Evolutionary conservation across 208 protist genomes (phyloP), one percentile per base, ranked within the genome.

Genomic region (Phytomonas francai): DNA sequence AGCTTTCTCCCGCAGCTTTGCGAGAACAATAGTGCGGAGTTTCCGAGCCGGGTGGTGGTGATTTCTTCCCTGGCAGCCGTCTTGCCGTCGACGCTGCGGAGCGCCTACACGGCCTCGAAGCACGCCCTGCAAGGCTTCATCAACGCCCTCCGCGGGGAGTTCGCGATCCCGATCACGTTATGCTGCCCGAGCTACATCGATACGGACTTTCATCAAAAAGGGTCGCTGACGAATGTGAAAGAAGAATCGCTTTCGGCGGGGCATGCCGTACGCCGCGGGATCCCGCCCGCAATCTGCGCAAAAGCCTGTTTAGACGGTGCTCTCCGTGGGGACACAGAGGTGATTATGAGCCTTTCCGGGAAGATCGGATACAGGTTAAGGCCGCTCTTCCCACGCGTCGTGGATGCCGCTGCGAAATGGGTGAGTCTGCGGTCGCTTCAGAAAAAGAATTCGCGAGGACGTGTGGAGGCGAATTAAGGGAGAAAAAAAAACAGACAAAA

Each of bases 51-150:
- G 30, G 60, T 95, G 45, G 71, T 95, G 28, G 83, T 90, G 16
- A 78, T 95, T 56, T 91, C 84, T 5, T 95, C 89, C 25, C 69
- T 95, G 25, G 86, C 89, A 0, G 89, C 83, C 7, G 77, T 95
- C 16, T 72, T 95, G 49, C 86, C 89, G 9, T 92, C 89, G 11
- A 87, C 80, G 49, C 64, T 88, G 29, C 84, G 89, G 51, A 91
- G 79, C 39, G 77, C 77, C 27, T 95, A 95, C 71, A 91, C 86
- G 14, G 86, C 84, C 11, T 89, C 86, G 14, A 95, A 95, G 78
- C 87, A 92, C 68, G 89, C 89, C 6, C 82, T 95, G 54, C 89
- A 95, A 68, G 89, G 89, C 39, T 95, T 92, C 67, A 88, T 91
- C 74, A 95, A 92, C 71, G 84, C 89, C 28, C 68, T 95, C 25